Base-by-base conservation (phyloP, 345 rosid genomes). In the Eucalyptus cloeziana region DNA sequence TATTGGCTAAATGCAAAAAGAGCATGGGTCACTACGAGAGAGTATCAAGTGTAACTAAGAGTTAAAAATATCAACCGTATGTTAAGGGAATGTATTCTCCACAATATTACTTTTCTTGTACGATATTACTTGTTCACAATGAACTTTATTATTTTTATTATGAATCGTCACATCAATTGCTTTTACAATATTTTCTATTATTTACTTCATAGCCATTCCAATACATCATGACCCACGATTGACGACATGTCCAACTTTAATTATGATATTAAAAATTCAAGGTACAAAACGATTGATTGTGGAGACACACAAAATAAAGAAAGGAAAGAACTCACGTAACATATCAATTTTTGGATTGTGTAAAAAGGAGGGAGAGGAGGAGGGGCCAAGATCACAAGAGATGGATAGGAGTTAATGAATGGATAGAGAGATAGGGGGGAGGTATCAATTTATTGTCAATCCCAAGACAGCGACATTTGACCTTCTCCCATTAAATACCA, bases 101-200 rank as follows among this genome's bases (percentile, higher is more conserved):
- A 71, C 4, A 2, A 71, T 71, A 31, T 67, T 16, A n/a, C 40
- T 67, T 67, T 52, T 19, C 4, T 52, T 19, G 4, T 69, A 69
- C 7, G 3, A 69, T 69, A 31, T 67, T 4, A 67, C 79, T 31
- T 64, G 21, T n/a, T 16, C 17, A 64, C 5, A n/a, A 7, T 10
- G 5, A 64, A 67, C 0, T 67, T 10, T 9, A 71, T 5, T 11
- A 4, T 0, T 37, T 10, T 37, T 22, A 6, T 71, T 37, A 33
- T 17, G 2, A 37, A 37, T 40, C 8, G 13, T 17, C 25, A 33
- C 25, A 71, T 17, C 21, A 21, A 37, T 37, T 40, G 3, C 25
- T 37, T 6, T 12, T 19, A 4, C 7, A 0, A 37, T 15, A 16
- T 71, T 33, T 33, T 71, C 3, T 11, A 4, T 3, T 10, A 40